Evolutionary conservation across 441 rosid species (phyloP).

Genomic region (Pelargonium myrrhifolium): DNA sequence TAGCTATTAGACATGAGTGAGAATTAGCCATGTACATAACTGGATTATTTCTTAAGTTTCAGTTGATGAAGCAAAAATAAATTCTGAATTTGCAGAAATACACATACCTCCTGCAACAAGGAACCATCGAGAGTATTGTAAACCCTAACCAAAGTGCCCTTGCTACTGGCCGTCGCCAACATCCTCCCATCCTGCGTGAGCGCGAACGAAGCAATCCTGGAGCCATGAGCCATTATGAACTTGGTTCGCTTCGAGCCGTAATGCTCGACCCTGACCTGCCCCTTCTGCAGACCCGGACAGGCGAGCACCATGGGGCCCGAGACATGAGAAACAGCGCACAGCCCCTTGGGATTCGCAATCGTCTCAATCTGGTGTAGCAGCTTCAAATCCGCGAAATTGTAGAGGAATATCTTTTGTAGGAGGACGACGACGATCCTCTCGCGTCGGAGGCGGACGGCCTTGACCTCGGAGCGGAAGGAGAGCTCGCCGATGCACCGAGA

Average conservation of each 20-base stretch:
- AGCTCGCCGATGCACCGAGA: conserved; percentile 77
- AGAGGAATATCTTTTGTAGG: conserved; percentile 78
- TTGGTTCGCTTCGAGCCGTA: conserved; percentile 72
- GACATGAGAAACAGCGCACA: conserved; percentile 81
- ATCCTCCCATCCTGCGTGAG: conserved; percentile 82
- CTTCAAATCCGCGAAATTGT: conserved; percentile 62
- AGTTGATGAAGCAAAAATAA: background rate
- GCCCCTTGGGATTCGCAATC: conserved; percentile 67
- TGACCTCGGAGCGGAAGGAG: conserved; percentile 69
- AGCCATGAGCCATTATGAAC: conserved; percentile 68
- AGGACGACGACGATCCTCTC: conserved; percentile 80
- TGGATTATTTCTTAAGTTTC: background rate
- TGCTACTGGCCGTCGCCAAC: conserved; percentile 83
- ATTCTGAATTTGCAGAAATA: background rate
- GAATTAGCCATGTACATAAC: too few relatives aligned
- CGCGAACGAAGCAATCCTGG: conserved; percentile 66
- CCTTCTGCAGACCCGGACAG: conserved; percentile 72
- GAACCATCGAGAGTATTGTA: conserved; percentile 93
- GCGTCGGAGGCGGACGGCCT: conserved; percentile 64
- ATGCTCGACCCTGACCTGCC: conserved; percentile 74
- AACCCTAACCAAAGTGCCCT: conserved; percentile 81
- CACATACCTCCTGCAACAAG: conserved; percentile 69
- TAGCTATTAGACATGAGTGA: too few relatives aligned
- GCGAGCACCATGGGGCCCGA: conserved; percentile 70
- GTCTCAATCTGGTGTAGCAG: conserved; percentile 90